Conservation (phyloP, 805 yeast species). For the Saturnispora quitensis region DNA sequence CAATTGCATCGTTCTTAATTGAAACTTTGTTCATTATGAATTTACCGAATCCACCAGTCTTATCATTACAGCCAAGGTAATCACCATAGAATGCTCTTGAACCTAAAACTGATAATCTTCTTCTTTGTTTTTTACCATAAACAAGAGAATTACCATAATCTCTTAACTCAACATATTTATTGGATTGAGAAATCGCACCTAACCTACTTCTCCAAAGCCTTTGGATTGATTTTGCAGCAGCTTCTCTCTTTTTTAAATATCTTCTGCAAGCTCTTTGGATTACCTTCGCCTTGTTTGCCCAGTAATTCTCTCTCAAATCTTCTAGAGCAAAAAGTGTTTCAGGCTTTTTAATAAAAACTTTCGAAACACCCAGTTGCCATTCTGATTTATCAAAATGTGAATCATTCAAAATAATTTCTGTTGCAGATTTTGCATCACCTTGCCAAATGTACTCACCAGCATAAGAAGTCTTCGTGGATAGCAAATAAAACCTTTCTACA, state of each 20-base stretch:
- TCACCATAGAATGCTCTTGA: constrained; percentile 92
- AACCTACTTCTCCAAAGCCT: constrained; percentile 71
- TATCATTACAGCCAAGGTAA: constrained; percentile 74
- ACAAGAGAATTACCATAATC: constrained; percentile 72
- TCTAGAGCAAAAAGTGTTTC: constrained; percentile 93
- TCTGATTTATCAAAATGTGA: constrained; percentile 69
- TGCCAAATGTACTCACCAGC: constrained; percentile 65
- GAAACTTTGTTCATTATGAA: constrained; percentile 64
- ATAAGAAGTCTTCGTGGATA: constrained; percentile 85
- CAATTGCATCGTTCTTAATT: constrained; percentile 49
- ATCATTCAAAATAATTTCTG: constrained; percentile 39
- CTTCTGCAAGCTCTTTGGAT: constrained; percentile 96
- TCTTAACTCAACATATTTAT: constrained; percentile 73
- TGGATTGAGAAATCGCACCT: constrained; percentile 42
- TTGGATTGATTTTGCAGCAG: constrained; percentile 77
- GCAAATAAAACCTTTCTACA: constrained; percentile 83
- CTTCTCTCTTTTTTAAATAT: constrained; percentile 69
- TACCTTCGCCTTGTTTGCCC: constrained; percentile 97
- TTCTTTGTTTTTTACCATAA: constrained; percentile 75
- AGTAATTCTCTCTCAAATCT: constrained; percentile 91
- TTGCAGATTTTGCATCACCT: constrained; percentile 47
- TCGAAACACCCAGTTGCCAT: constrained; percentile 85
- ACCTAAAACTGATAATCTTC: constrained; percentile 80
- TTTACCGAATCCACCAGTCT: constrained; percentile 62
- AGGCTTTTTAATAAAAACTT: constrained; percentile 92